These are phyloP conservation scores for Metschnikowia similis DNA, from an alignment of 805 yeast genomes.

Conservation along the genomic window DNA sequence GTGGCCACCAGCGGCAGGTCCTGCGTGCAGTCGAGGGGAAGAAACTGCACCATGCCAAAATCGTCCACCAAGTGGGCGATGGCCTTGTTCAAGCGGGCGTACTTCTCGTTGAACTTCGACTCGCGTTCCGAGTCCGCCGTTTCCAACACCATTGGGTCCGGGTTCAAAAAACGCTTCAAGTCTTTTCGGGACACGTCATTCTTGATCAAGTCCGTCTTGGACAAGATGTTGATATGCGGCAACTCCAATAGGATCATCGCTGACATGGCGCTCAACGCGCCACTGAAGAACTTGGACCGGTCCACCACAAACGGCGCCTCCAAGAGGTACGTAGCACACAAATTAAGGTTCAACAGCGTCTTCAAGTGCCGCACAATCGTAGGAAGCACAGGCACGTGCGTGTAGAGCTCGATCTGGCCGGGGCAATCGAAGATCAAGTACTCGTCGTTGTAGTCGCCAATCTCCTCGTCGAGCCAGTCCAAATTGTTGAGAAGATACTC, in stretches of 20 bases:
- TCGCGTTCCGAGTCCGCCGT: slow-evolving; percentile 9
- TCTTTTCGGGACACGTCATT: slow-evolving; percentile 72
- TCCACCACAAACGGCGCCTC: slow-evolving; percentile 95
- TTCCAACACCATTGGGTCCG: slow-evolving; percentile 76
- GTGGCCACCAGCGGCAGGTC: slow-evolving; percentile 74
- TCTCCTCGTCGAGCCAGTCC: slow-evolving; percentile 97
- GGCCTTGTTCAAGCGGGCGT: slow-evolving; percentile 65
- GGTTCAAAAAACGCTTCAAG: slow-evolving; percentile 79
- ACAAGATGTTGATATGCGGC: slow-evolving; percentile 88
- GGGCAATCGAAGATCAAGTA: slow-evolving; percentile 94
- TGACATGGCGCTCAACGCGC: slow-evolving; percentile 95
- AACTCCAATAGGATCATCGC: slow-evolving; percentile 94
- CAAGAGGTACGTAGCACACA: slow-evolving; percentile 88
- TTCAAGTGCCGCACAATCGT: slow-evolving; percentile 81
- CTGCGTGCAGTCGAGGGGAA: slow-evolving; percentile 72
- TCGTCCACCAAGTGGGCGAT: slow-evolving; percentile 93
- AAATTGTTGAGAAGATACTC: slow-evolving; percentile 84
- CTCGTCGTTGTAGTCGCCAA: slow-evolving; percentile 94
- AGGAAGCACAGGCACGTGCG: slow-evolving; percentile 92
- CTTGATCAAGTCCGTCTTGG: slow-evolving; percentile 82
- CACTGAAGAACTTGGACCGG: slow-evolving; percentile 87
- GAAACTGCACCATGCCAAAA: slow-evolving; percentile 96
- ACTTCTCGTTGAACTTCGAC: slow-evolving; percentile 46
- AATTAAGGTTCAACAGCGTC: slow-evolving; percentile 70
- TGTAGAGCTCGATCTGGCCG: slow-evolving; percentile 92